These are phyloP conservation scores for Globisporangium radiosum DNA, from an alignment of 352 stramenopile species.

Conservation along the genomic window DNA sequence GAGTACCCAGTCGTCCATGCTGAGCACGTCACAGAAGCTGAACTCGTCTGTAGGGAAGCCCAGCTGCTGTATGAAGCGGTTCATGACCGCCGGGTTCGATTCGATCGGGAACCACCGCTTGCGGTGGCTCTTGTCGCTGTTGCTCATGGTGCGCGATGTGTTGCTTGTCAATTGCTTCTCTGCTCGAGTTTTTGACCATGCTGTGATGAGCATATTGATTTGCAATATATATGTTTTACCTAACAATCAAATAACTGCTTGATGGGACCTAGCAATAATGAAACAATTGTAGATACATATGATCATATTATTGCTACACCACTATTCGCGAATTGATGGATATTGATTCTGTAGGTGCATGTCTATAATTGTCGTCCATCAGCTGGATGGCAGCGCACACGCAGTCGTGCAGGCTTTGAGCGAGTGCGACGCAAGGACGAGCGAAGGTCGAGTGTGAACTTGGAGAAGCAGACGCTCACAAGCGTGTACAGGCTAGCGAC, in stretches of 20 bases:
- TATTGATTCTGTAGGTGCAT: too few relatives aligned
- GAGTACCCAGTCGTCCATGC: slow-evolving; percentile 94
- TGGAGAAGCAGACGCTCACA: neutral
- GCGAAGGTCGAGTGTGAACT: neutral
- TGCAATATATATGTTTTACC: too few relatives aligned
- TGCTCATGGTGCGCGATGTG: slow-evolving; percentile 23
- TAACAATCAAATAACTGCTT: too few relatives aligned
- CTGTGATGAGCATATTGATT: too few relatives aligned
- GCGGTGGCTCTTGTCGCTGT: slow-evolving; percentile 16
- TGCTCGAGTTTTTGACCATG: neutral
- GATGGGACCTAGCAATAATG: too few relatives aligned
- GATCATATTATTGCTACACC: too few relatives aligned
- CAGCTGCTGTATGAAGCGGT: slow-evolving; percentile 92
- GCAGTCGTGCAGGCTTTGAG: neutral
- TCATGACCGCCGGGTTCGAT: slow-evolving; percentile 94
- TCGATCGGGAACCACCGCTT: slow-evolving; percentile 91
- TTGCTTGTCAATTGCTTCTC: neutral
- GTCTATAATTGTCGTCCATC: slow-evolving; percentile 14
- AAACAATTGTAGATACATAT: too few relatives aligned
- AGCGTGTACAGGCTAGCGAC: neutral
- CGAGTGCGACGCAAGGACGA: neutral
- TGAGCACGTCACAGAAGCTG: slow-evolving; percentile 93
- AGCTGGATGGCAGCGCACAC: slow-evolving; percentile 9
- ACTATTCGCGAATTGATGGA: too few relatives aligned
- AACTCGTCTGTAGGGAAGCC: slow-evolving; percentile 84